Conservation (phyloP, 768 basidiomycete species). For the Russula compacta region DNA sequence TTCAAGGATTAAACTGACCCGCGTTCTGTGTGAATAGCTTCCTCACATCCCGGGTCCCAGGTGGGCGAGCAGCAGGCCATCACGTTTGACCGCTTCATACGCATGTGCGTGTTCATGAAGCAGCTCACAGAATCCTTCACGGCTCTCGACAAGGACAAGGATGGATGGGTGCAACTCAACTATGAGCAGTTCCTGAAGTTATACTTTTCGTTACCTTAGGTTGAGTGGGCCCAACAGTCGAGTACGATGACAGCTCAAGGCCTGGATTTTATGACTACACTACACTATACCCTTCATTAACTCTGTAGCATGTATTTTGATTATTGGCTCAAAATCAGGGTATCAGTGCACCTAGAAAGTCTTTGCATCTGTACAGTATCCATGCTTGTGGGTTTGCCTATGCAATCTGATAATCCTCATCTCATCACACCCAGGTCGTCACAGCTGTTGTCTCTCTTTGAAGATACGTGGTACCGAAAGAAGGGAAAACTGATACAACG, state of each 20-base stretch:
- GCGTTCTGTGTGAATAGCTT: constrained; percentile 20
- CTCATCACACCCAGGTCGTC: too few species aligned
- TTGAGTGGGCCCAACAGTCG: background rate
- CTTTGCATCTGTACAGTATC: too few species aligned
- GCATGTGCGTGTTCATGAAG: constrained; percentile 76
- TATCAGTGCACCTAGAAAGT: too few species aligned
- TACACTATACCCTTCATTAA: too few species aligned
- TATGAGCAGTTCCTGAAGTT: constrained; percentile 66
- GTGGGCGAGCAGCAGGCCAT: constrained; percentile 45
- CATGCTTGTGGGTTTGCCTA: too few species aligned
- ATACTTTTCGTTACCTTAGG: constrained; percentile 48
- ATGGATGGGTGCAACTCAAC: constrained; percentile 57
- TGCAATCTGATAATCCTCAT: too few species aligned
- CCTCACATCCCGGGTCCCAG: constrained; percentile 23
- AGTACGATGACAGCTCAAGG: background rate
- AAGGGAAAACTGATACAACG: too few species aligned
- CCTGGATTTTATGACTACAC: background rate
- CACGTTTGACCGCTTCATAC: constrained; percentile 79
- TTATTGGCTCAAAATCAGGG: too few species aligned
- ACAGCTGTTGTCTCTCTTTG: too few species aligned
- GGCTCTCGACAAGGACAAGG: constrained; percentile 49
- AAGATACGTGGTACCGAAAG: too few species aligned
- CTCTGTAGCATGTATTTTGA: too few species aligned
- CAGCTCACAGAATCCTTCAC: constrained; percentile 68
- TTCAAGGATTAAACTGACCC: too few species aligned